Conservation (phyloP, 148 eudicot species). For the Amaranthus hypochondriacus region DNA sequence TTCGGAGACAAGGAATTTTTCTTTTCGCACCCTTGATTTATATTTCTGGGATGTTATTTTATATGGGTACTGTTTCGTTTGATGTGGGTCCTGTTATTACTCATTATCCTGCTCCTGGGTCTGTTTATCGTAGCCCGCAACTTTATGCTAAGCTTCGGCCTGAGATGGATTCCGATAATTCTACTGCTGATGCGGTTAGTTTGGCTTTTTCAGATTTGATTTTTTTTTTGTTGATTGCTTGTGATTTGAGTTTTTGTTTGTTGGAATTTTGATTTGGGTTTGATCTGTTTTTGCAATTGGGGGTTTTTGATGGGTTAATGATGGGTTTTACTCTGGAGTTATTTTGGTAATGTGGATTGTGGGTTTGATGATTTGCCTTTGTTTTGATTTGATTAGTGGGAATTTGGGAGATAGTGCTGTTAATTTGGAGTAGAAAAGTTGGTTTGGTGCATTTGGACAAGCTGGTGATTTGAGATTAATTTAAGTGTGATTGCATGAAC, state of each 20-base stretch:
- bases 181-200: slow-evolving; percentile 77
- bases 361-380: slow-evolving; percentile 10
- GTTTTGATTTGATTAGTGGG: neutral
- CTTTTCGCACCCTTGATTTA: slow-evolving; percentile 83
- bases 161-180: slow-evolving; percentile 81
- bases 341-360: slow-evolving; percentile 13
- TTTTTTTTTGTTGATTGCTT: slow-evolving; percentile 8
- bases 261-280: slow-evolving; percentile 7
- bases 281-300: slow-evolving; percentile 16
- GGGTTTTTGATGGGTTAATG: neutral
- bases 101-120: slow-evolving; percentile 58
- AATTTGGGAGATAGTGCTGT: neutral
- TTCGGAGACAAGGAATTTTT: slow-evolving; percentile 76
- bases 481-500: no score
- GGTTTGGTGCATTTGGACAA: neutral
- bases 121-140: slow-evolving; percentile 80
- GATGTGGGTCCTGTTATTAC: slow-evolving; percentile 65
- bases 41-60: slow-evolving; percentile 76
- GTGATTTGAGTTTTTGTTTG: neutral
- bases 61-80: slow-evolving; percentile 90
- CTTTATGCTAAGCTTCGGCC: slow-evolving; percentile 60
- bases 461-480: no score
- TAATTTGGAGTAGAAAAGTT: neutral
- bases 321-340: neutral
- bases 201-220: neutral